These are phyloP conservation scores for Ehretia macrophylla DNA, from an alignment of 257 asterid genomes.

Conservation along the genomic window DNA sequence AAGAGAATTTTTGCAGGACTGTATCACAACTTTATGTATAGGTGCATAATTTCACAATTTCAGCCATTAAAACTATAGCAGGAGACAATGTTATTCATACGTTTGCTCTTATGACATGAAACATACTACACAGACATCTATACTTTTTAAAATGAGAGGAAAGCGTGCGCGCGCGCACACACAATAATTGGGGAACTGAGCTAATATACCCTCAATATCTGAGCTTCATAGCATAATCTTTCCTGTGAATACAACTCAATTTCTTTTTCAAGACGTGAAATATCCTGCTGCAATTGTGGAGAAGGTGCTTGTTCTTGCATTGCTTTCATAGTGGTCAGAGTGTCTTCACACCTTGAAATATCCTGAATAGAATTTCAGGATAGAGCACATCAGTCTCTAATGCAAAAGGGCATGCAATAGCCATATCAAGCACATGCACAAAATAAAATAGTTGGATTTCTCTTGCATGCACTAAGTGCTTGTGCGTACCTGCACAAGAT, in stretches of 20 bases:
- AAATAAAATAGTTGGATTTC: neutral
- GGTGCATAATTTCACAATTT: too few relatives aligned
- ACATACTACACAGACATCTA: too few relatives aligned
- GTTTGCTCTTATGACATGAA: too few relatives aligned
- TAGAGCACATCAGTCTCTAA: neutral
- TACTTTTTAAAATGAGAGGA: too few relatives aligned
- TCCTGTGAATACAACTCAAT: slow-evolving; percentile 77
- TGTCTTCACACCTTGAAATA: slow-evolving; percentile 81
- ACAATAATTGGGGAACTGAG: neutral
- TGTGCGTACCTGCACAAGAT: slow-evolving; percentile 80
- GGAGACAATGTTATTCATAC: too few relatives aligned
- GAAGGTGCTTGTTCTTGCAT: slow-evolving; percentile 75
- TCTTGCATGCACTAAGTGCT: slow-evolving; percentile 1
- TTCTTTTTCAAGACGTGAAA: slow-evolving; percentile 73
- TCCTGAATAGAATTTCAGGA: slow-evolving; percentile 49
- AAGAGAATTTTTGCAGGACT: too few relatives aligned
- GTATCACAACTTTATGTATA: too few relatives aligned
- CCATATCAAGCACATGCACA: neutral
- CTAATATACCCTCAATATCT: slow-evolving; percentile 72
- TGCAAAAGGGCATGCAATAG: neutral
- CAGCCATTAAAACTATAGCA: too few relatives aligned
- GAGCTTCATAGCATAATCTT: slow-evolving; percentile 93
- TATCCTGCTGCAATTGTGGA: slow-evolving; percentile 76
- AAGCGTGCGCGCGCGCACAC: too few relatives aligned
- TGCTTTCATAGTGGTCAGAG: slow-evolving; percentile 65